phyloP scores from a whole-genome alignment of 495 filamentous ascomycete species.

The Clohesyomyces aquaticus region DNA sequence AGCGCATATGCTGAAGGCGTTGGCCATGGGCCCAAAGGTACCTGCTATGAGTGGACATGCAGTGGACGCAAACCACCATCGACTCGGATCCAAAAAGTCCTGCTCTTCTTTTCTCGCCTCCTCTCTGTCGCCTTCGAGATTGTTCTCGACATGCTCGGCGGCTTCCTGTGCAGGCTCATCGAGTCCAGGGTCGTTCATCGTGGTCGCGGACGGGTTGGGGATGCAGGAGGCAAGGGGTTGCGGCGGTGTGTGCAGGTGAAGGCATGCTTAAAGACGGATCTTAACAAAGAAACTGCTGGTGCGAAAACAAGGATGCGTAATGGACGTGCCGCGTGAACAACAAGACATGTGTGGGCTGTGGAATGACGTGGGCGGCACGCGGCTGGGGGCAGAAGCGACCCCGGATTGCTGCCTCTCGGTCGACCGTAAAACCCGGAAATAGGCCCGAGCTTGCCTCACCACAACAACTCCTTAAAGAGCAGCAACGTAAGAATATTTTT shows the following conservation, averaged over 20 bases:
- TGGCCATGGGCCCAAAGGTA: constrained; percentile 83
- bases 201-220: constrained; percentile 1
- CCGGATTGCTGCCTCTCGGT: too few relatives aligned
- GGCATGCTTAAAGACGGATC: neutral
- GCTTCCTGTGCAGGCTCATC: constrained; percentile 58
- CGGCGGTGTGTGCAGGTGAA: neutral
- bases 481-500: too few relatives aligned
- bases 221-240: neutral
- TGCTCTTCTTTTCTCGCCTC: constrained; percentile 46
- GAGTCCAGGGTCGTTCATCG: constrained; percentile 67
- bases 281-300: constrained; percentile 6
- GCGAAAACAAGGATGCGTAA: constrained; percentile 13
- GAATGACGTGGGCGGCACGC: constrained; percentile 27
- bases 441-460: too few relatives aligned
- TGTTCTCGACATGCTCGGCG: constrained; percentile 52
- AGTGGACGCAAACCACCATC: constrained; percentile 87
- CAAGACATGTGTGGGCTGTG: neutral
- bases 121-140: constrained; percentile 40
- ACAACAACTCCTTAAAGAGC: too few relatives aligned
- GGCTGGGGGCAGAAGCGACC: neutral
- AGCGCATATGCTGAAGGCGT: constrained; percentile 78
- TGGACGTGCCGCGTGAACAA: constrained; percentile 14
- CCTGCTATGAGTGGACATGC: constrained; percentile 81
- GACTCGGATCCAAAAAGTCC: constrained; percentile 62
- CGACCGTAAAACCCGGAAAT: too few relatives aligned